A percentile compares a stretch with the other conserved stretches of the same genome.
Evolutionary conservation across 192 early-diverging fungal species (phyloP).

Genomic region (Backusella parvicylindrica): DNA sequence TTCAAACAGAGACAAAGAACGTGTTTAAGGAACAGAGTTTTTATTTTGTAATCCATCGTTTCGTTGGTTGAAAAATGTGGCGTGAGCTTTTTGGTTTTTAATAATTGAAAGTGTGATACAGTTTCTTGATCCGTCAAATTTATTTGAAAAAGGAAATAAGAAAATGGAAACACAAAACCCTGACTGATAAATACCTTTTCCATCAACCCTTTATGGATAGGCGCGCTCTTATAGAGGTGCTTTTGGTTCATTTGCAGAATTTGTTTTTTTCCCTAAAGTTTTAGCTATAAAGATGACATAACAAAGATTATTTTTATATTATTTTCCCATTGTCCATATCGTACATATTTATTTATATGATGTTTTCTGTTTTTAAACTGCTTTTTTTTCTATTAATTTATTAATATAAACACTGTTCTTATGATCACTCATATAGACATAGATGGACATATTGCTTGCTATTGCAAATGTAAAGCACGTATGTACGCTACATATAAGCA

Average conservation of each 20-base stretch:
- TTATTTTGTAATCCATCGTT: not conserved
- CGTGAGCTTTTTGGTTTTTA: conserved; percentile 4
- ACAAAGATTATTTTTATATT: not conserved
- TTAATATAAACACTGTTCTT: not conserved
- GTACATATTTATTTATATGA: not conserved
- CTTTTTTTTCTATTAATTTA: not conserved
- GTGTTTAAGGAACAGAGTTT: not conserved
- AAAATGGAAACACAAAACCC: not conserved
- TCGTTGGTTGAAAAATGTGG: conserved; percentile 2
- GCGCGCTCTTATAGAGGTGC: not conserved
- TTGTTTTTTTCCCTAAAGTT: no score
- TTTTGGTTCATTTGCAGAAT: not conserved
- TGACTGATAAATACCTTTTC: not conserved
- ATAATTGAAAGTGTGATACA: no score
- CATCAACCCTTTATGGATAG: not conserved
- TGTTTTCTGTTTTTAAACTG: no score
- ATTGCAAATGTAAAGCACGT: no score
- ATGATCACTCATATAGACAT: no score
- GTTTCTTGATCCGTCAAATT: not conserved
- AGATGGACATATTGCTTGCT: no score
- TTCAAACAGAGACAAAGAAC: not conserved
- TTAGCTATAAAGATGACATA: not conserved
- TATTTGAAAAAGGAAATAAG: not conserved
- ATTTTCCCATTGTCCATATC: not conserved
- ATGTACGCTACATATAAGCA: no score